phyloP scores from a whole-genome alignment of 306 rosid genomes.

The Myrica gale region DNA sequence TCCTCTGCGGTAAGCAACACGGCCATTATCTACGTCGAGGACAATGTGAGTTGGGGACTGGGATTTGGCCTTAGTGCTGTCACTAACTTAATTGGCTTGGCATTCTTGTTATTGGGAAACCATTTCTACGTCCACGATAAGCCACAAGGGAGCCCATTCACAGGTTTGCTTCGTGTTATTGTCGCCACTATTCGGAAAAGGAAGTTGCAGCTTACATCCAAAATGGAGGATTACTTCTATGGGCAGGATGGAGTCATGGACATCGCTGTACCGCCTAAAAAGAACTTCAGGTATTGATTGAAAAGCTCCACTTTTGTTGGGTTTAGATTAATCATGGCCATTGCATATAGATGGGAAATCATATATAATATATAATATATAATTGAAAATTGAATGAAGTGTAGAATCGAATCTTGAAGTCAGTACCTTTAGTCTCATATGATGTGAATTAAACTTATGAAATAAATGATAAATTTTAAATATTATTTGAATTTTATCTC shows the following conservation, averaged over 20 bases:
- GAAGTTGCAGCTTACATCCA: constrained; percentile 17
- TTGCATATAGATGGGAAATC: too few species aligned
- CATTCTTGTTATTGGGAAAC: constrained; percentile 12
- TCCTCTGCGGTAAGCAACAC: background rate
- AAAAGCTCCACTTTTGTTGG: background rate
- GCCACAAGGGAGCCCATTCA: constrained; percentile 28
- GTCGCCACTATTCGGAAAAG: constrained; percentile 25
- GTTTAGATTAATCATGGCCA: background rate
- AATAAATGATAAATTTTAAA: too few species aligned
- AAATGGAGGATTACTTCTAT: constrained; percentile 23
- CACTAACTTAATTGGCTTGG: constrained; percentile 9
- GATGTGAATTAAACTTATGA: too few species aligned
- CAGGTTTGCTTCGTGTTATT: constrained; percentile 13
- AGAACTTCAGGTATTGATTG: constrained; percentile 31
- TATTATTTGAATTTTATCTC: too few species aligned
- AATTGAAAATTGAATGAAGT: too few species aligned
- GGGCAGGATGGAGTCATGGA: constrained; percentile 14
- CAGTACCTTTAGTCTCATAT: too few species aligned
- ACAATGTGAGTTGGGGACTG: constrained; percentile 18
- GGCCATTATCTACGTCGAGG: constrained; percentile 27
- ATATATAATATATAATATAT: too few species aligned
- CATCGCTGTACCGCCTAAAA: background rate
- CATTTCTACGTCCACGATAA: constrained; percentile 20
- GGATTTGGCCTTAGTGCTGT: constrained; percentile 21
- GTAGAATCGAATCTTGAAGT: too few species aligned